phyloP scores from a whole-genome alignment of 495 filamentous ascomycete genomes.

The Lepidopterella palustris region DNA sequence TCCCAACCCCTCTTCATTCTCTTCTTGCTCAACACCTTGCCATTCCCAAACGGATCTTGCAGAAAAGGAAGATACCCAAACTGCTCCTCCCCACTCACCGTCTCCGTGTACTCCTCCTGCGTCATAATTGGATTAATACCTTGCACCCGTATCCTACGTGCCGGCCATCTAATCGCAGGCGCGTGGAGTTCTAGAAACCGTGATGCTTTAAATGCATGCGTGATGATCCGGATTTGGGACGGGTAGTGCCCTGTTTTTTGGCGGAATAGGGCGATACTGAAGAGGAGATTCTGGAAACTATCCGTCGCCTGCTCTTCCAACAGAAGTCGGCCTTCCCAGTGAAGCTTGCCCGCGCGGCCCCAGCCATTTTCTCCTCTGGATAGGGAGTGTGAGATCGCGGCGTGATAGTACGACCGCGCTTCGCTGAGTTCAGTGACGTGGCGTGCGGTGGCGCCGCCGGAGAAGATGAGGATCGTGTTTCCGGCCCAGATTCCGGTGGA shows the following conservation, averaged over 20 bases:
- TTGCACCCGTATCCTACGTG: constrained; percentile 27
- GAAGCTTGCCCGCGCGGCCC: constrained; percentile 1
- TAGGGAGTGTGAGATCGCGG: constrained; percentile 15
- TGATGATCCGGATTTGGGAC: constrained; percentile 29
- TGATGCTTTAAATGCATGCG: constrained; percentile 37
- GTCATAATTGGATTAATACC: constrained; percentile 35
- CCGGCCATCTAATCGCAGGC: constrained; percentile 32
- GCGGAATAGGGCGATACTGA: constrained; percentile 33
- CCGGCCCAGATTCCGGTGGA: not conserved
- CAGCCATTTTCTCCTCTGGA: constrained; percentile 2
- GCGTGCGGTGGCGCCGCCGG: constrained; percentile 30
- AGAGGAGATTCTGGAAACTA: constrained; percentile 40
- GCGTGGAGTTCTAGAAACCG: constrained; percentile 37
- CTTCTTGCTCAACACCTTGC: constrained; percentile 24
- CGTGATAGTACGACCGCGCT: constrained; percentile 31
- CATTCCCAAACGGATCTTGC: constrained; percentile 29
- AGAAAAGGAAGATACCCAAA: constrained; percentile 25
- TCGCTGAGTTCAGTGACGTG: constrained; percentile 23
- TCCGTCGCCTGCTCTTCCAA: constrained; percentile 37
- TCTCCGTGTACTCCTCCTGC: constrained; percentile 21
- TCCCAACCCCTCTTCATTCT: constrained; percentile 29
- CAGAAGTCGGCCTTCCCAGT: constrained; percentile 13
- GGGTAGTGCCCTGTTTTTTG: constrained; percentile 30
- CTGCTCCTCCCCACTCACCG: constrained; percentile 23
- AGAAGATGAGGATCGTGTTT: constrained; percentile 30